Evolutionary conservation across 2,329 filamentous ascomycete species (phyloP).

Genomic region (Fusarium newnesense): DNA sequence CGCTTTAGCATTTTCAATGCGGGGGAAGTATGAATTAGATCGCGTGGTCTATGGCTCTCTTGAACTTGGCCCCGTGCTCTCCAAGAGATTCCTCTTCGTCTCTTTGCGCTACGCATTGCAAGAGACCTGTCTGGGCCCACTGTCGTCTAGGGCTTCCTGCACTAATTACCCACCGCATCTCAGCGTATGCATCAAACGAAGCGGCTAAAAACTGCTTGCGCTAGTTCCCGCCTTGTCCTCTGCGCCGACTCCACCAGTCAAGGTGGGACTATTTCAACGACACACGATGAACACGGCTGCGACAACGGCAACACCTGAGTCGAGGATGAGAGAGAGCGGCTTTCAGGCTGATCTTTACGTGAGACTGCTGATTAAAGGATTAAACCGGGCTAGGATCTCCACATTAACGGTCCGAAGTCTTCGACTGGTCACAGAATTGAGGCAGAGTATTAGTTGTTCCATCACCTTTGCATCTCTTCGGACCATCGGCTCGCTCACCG

Average conservation of each 20-base stretch:
- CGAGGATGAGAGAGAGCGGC: neutral
- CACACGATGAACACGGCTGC: slow-evolving; percentile 43
- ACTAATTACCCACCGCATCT: slow-evolving; percentile 15
- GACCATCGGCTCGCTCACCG: slow-evolving; percentile 28
- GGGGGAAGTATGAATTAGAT: slow-evolving; percentile 9
- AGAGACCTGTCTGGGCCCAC: slow-evolving; percentile 25
- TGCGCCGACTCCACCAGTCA: slow-evolving; percentile 25
- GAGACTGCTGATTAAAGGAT: neutral
- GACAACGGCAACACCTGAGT: slow-evolving; percentile 19
- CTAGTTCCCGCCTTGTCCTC: slow-evolving; percentile 46
- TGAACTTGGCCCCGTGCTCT: slow-evolving; percentile 19
- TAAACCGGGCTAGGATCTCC: neutral
- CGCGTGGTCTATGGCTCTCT: slow-evolving; percentile 15
- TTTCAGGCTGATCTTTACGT: slow-evolving; percentile 17
- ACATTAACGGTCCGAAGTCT: neutral
- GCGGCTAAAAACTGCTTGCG: slow-evolving; percentile 38
- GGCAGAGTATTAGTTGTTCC: neutral
- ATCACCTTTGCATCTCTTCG: slow-evolving; percentile 5
- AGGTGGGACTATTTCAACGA: slow-evolving; percentile 44
- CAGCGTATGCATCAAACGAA: slow-evolving; percentile 46
- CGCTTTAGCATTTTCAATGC: slow-evolving; percentile 2
- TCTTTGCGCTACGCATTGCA: slow-evolving; percentile 17
- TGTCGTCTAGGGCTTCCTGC: slow-evolving; percentile 10
- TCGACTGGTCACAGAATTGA: neutral
- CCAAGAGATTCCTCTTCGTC: slow-evolving; percentile 7